phyloP scores from a whole-genome alignment of 129 eudicot genomes.

The Dittrichia graveolens region DNA sequence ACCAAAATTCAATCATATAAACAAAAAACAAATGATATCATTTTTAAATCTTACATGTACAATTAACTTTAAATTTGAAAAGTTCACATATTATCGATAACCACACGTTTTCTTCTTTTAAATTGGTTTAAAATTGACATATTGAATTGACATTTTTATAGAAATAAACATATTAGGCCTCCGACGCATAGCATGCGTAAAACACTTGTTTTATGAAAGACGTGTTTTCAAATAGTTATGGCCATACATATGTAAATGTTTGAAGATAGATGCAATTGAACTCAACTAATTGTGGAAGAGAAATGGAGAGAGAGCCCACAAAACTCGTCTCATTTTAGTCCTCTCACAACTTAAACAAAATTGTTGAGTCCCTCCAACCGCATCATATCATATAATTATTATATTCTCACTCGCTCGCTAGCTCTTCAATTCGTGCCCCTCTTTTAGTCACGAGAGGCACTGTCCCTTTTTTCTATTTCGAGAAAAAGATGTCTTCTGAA shows the following conservation, averaged over 20 bases:
- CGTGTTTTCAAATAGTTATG: too few relatives aligned
- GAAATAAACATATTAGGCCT: too few relatives aligned
- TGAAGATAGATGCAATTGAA: not conserved
- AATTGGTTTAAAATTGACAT: too few relatives aligned
- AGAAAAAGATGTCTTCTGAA: slow-evolving; percentile 41
- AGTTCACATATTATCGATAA: too few relatives aligned
- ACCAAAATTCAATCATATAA: too few relatives aligned
- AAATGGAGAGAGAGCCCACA: slow-evolving; percentile 19
- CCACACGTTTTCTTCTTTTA: too few relatives aligned
- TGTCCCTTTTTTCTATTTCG: slow-evolving; percentile 46
- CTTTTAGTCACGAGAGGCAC: slow-evolving; percentile 80
- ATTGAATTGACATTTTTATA: too few relatives aligned
- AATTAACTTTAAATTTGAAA: too few relatives aligned
- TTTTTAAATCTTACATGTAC: too few relatives aligned
- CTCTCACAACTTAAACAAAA: slow-evolving; percentile 27
- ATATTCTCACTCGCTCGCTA: not conserved
- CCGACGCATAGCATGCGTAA: too few relatives aligned
- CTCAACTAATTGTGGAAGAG: slow-evolving; percentile 21
- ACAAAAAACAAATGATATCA: too few relatives aligned
- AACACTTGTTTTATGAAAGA: too few relatives aligned
- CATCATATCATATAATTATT: not conserved
- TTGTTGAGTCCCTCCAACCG: slow-evolving; percentile 11
- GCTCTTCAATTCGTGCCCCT: slow-evolving; percentile 22
- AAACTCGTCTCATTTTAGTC: slow-evolving; percentile 31
- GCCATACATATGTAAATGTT: not conserved